Evolutionary conservation across 228 moss, liverwort and hornwort species (phyloP).

Genomic region (Sphagnum magellanicum): DNA sequence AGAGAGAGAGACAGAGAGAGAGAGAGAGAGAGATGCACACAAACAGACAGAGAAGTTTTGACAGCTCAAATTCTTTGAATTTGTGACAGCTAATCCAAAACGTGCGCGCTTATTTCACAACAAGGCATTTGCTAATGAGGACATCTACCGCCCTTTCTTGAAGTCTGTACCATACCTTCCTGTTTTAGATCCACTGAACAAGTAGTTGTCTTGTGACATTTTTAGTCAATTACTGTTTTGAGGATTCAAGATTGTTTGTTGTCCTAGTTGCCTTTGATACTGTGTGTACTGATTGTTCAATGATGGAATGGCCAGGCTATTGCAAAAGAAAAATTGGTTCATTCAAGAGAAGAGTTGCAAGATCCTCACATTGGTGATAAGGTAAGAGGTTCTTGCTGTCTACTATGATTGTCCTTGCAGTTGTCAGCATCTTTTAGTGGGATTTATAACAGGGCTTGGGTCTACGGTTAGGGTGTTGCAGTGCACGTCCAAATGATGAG

Average conservation of each 20-base stretch:
- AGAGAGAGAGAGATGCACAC: too few species aligned
- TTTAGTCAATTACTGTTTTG: neutral
- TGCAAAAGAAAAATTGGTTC: slow-evolving; percentile 83
- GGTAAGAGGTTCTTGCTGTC: slow-evolving; percentile 29
- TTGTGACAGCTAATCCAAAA: slow-evolving; percentile 81
- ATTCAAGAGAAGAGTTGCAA: slow-evolving; percentile 96
- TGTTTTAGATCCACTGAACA: neutral
- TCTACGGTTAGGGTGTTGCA: slow-evolving; percentile 58
- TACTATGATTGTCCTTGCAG: neutral
- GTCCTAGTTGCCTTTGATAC: too few species aligned
- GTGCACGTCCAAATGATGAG: slow-evolving; percentile 69
- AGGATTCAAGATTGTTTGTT: too few species aligned
- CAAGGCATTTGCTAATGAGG: slow-evolving; percentile 65
- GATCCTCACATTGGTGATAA: slow-evolving; percentile 85
- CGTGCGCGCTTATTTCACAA: slow-evolving; percentile 89
- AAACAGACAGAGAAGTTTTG: neutral
- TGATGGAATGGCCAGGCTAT: slow-evolving; percentile 33
- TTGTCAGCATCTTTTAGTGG: neutral
- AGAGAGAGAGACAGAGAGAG: too few species aligned
- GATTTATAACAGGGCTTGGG: neutral
- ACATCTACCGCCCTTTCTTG: slow-evolving; percentile 81
- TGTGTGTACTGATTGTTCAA: too few species aligned
- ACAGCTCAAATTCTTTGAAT: neutral
- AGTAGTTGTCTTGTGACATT: neutral
- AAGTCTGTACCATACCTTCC: slow-evolving; percentile 30